Evolutionary conservation across 2,329 filamentous ascomycete species (phyloP).

Genomic region (Zarea fungicola): DNA sequence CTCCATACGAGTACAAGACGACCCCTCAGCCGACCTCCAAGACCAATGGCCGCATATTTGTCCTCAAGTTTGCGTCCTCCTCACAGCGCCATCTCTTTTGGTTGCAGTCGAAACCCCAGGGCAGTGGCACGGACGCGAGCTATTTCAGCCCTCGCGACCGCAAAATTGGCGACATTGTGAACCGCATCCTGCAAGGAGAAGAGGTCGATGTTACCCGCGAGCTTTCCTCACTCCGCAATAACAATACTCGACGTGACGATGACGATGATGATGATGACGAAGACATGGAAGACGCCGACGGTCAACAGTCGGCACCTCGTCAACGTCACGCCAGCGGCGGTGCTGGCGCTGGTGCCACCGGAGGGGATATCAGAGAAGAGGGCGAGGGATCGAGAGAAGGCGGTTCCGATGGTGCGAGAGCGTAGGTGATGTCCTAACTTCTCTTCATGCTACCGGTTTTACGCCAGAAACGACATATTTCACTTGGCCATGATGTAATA

Average conservation of each 20-base stretch:
- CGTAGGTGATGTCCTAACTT: conserved; percentile 68
- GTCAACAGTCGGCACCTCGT: conserved; percentile 49
- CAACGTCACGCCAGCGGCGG: conserved; percentile 65
- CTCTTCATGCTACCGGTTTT: conserved; percentile 19
- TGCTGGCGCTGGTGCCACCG: conserved; percentile 80
- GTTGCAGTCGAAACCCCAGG: conserved; percentile 88
- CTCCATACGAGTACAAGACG: conserved; percentile 64
- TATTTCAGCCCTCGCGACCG: conserved; percentile 82
- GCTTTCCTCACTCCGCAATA: conserved; percentile 57
- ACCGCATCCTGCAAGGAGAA: conserved; percentile 79
- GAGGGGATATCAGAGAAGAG: conserved; percentile 86
- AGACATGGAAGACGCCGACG: conserved; percentile 58
- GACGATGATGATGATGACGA: conserved; percentile 64
- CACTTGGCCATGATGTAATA: conserved; percentile 10
- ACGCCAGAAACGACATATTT: conserved; percentile 7
- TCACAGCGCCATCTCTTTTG: conserved; percentile 92
- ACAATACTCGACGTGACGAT: conserved; percentile 45
- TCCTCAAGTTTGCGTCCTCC: conserved; percentile 88
- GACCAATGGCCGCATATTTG: conserved; percentile 85
- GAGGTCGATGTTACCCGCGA: conserved; percentile 75
- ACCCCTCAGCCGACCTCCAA: conserved; percentile 54
- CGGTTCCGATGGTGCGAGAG: conserved; percentile 94
- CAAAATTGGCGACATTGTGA: conserved; percentile 83
- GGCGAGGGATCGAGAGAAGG: conserved; percentile 84
- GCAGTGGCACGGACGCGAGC: conserved; percentile 59